phyloP scores from a whole-genome alignment of 192 early-diverging fungal species.

The Linnemannia elongata region DNA sequence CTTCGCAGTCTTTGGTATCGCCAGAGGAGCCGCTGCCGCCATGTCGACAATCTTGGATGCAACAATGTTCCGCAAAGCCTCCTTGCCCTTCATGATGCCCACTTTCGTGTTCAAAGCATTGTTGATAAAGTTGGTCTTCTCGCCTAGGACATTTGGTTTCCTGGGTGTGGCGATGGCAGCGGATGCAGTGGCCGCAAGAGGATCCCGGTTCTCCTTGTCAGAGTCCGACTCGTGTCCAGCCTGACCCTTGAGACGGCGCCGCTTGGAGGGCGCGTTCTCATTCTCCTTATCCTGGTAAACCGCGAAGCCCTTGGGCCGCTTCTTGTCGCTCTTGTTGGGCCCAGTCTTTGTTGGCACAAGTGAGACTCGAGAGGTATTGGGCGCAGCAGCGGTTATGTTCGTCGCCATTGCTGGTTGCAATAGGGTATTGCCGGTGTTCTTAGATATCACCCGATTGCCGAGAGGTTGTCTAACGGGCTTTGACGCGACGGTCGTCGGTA shows the following conservation, averaged over 20 bases:
- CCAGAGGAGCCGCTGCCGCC: neutral
- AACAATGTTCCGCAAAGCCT: neutral
- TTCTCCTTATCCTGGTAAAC: constrained; percentile 31
- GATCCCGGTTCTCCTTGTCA: constrained; percentile 36
- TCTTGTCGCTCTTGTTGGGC: constrained; percentile 3
- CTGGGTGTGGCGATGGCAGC: neutral
- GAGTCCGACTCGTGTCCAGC: constrained; percentile 6
- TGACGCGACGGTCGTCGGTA: neutral
- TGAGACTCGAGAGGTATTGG: neutral
- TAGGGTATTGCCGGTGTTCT: neutral
- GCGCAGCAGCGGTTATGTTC: neutral
- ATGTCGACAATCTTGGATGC: neutral
- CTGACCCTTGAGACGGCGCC: neutral
- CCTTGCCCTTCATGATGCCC: constrained; percentile 10
- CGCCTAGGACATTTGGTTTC: constrained; percentile 7
- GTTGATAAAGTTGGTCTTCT: constrained; percentile 22
- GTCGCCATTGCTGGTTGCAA: neutral
- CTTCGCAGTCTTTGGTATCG: neutral
- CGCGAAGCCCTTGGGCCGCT: constrained; percentile 12
- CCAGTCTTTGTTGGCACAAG: neutral
- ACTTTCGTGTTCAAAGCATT: neutral
- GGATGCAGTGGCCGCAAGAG: neutral
- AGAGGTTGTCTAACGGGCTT: neutral
- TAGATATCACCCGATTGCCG: neutral
- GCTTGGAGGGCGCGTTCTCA: constrained; percentile 18